These are phyloP conservation scores for Fusarium pseudograminearum DNA, from an alignment of 2,329 filamentous ascomycete genomes.

Conservation along the genomic window DNA sequence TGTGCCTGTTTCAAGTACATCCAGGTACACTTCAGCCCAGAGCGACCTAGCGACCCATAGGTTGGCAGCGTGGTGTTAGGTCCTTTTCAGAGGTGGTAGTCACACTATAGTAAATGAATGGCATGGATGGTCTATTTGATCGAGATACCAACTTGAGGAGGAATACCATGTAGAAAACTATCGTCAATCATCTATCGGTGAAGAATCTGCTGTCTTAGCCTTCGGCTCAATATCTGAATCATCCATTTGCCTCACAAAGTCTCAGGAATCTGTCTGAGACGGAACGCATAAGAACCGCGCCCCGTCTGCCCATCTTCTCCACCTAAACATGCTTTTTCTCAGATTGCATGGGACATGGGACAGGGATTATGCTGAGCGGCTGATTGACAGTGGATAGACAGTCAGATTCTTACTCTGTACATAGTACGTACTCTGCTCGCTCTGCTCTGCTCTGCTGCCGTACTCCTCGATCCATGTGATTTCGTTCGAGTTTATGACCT, in stretches of 20 bases:
- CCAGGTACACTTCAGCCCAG: slow-evolving; percentile 30
- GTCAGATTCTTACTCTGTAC: slow-evolving; percentile 27
- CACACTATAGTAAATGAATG: neutral
- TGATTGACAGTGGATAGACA: slow-evolving; percentile 34
- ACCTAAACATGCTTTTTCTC: slow-evolving; percentile 33
- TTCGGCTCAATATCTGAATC: slow-evolving; percentile 17
- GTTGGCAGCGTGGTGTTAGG: slow-evolving; percentile 6
- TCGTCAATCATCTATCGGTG: neutral
- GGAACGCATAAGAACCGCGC: slow-evolving; percentile 31
- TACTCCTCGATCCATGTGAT: slow-evolving; percentile 2
- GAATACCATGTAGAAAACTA: neutral
- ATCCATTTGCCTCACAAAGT: slow-evolving; percentile 18
- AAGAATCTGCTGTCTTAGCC: neutral
- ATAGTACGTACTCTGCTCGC: too few species aligned
- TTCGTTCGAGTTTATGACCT: neutral
- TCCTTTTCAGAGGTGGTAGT: neutral
- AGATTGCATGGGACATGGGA: slow-evolving; percentile 30
- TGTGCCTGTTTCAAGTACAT: slow-evolving; percentile 40
- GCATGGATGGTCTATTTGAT: neutral
- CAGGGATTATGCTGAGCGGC: slow-evolving; percentile 40
- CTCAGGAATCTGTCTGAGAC: slow-evolving; percentile 22
- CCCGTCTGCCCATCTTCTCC: slow-evolving; percentile 17
- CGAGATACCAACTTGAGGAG: neutral
- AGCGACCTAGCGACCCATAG: slow-evolving; percentile 10
- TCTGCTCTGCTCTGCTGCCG: slow-evolving; percentile 8